Conservation (phyloP, 2,329 filamentous ascomycete species). For the Elsinoe perseae region DNA sequence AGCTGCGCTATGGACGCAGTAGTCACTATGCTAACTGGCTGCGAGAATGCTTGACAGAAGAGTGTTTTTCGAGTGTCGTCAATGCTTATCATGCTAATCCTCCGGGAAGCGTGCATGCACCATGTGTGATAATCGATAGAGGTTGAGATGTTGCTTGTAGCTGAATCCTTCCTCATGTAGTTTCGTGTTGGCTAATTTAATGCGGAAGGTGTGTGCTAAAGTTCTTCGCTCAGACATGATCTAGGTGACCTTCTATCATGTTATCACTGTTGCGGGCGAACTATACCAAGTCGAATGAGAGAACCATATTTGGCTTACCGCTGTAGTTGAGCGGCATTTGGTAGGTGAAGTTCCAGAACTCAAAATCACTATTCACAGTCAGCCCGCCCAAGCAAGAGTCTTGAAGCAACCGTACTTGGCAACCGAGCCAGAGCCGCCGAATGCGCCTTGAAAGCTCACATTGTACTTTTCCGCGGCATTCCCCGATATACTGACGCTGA, state of each 20-base stretch:
- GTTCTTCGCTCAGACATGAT: neutral
- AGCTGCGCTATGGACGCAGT: no score
- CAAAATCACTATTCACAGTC: constrained; percentile 26
- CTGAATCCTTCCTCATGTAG: no score
- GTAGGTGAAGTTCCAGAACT: constrained; percentile 39
- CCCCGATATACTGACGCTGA: constrained; percentile 40
- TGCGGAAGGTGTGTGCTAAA: no score
- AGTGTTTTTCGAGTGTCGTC: no score
- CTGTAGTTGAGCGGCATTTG: constrained; percentile 11
- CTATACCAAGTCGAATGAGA: neutral
- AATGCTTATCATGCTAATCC: no score
- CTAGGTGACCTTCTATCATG: neutral
- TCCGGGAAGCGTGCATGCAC: no score
- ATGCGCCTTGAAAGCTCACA: constrained; percentile 39
- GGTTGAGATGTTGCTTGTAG: no score
- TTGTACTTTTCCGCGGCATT: constrained; percentile 36
- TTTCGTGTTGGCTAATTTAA: no score
- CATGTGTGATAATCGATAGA: no score
- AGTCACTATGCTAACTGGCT: no score
- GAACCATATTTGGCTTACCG: neutral
- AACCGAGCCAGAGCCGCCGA: constrained; percentile 31
- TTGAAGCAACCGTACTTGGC: constrained; percentile 28
- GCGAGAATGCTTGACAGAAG: no score
- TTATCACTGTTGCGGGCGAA: no score
- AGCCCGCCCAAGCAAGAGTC: constrained; percentile 18